These are phyloP conservation scores for Ichthyophthirius multifiliis DNA, from an alignment of 169 alveolate species.

Conservation along the genomic window DNA sequence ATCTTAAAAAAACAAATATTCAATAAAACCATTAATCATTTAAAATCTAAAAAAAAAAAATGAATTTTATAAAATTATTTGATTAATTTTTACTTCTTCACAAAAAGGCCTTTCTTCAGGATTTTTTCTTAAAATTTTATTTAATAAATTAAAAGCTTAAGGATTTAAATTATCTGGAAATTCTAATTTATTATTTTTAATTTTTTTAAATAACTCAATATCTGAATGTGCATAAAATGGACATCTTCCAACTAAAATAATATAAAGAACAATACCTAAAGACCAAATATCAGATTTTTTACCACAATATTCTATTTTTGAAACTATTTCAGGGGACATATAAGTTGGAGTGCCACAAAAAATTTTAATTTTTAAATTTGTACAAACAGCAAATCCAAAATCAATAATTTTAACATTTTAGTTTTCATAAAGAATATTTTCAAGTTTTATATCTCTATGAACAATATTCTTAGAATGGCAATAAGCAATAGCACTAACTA, in stretches of 20 bases:
- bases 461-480: background rate
- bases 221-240: no score
- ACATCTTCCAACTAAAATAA: slow-evolving; percentile 56
- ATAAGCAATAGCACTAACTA: no score
- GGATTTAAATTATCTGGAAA: slow-evolving; percentile 45
- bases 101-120: slow-evolving; percentile 57
- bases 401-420: background rate
- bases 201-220: no score
- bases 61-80: background rate
- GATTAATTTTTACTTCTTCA: background rate
- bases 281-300: slow-evolving; percentile 85
- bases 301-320: slow-evolving; percentile 52
- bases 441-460: background rate
- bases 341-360: slow-evolving; percentile 65
- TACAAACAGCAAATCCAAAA: background rate
- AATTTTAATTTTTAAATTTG: slow-evolving; percentile 20
- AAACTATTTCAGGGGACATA: slow-evolving; percentile 85
- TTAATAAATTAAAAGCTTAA: slow-evolving; percentile 36
- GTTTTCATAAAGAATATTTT: background rate
- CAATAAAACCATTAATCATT: no score
- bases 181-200: slow-evolving; percentile 47
- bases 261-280: slow-evolving; percentile 63
- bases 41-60: no score
- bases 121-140: slow-evolving; percentile 40
- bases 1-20: no score